Conservation (phyloP, 768 basidiomycete species). For the Calvatia gigantea region DNA sequence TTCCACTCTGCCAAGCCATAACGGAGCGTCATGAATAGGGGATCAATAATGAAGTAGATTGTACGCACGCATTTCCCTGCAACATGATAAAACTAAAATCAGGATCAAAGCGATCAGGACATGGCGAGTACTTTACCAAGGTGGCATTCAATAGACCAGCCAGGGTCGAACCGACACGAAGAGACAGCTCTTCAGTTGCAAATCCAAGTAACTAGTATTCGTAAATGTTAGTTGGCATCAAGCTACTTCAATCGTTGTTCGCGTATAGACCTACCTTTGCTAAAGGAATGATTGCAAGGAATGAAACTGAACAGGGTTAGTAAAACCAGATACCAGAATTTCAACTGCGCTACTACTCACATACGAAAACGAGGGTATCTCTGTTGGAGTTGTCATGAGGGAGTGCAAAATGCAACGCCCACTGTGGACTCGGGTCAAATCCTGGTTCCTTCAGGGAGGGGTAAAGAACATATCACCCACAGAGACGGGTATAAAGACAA, state of each 20-base stretch:
- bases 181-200: conserved; percentile 80
- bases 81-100: conserved; percentile 2
- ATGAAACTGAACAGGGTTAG: conserved; percentile 47
- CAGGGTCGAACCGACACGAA: conserved; percentile 79
- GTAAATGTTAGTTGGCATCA: conserved; percentile 19
- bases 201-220: conserved; percentile 66
- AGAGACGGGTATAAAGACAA: conserved; percentile 70
- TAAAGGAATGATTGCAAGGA: conserved; percentile 80
- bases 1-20: conserved; percentile 43
- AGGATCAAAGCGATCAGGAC: neutral
- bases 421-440: conserved; percentile 37
- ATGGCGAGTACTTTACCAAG: conserved; percentile 41
- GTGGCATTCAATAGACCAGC: conserved; percentile 87
- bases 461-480: conserved; percentile 29
- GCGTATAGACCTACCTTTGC: conserved; percentile 56
- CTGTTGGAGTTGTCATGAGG: conserved; percentile 29
- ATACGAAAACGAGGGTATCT: conserved; percentile 68
- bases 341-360: conserved; percentile 38
- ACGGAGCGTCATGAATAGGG: conserved; percentile 5
- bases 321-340: neutral
- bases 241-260: neutral
- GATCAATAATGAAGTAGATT: neutral
- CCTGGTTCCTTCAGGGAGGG: too few relatives aligned
- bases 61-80: conserved; percentile 49
- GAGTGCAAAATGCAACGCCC: conserved; percentile 66